Percentiles rank a stretch among this genome's conserved stretches.
phyloP scores from a whole-genome alignment of 1,139 yeast genomes.

The Williopsis jadinii region DNA sequence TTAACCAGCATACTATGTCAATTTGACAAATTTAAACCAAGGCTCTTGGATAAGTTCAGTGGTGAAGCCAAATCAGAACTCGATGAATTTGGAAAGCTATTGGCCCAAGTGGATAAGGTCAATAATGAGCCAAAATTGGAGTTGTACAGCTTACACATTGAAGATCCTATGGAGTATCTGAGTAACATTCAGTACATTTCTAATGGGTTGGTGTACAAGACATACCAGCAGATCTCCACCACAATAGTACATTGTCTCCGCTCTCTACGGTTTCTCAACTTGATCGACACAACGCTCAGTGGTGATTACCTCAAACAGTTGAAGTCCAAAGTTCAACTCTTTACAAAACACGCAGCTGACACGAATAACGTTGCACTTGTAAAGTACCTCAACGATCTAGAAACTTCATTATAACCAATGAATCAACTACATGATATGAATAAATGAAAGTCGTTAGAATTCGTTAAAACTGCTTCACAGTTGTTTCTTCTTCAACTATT shows the following conservation, averaged over 20 bases:
- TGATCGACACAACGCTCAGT: constrained; percentile 1
- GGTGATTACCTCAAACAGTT: not conserved
- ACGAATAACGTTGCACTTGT: constrained; percentile 6
- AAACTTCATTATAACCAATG: no score
- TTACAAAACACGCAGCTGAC: constrained; percentile 1
- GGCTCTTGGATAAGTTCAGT: constrained; percentile 2
- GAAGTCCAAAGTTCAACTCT: not conserved
- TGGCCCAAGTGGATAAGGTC: no score
- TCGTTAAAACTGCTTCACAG: no score
- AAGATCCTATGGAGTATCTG: constrained; percentile 4
- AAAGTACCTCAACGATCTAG: constrained; percentile 1
- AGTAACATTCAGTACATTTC: constrained; percentile 8
- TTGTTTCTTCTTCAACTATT: no score
- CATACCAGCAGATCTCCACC: constrained; percentile 9
- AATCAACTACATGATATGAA: not conserved
- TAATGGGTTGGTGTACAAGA: constrained; percentile 10
- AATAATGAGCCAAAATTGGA: no score
- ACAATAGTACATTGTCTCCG: not conserved
- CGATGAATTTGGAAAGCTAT: constrained; percentile 5
- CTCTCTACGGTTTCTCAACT: constrained; percentile 1
- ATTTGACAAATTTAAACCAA: constrained; percentile 5
- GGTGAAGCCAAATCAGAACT: constrained; percentile 6
- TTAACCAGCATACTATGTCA: constrained; percentile 2
- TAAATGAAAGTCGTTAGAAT: not conserved
- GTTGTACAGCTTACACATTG: no score